A percentile compares a stretch with the other conserved stretches of the same genome.
These are phyloP conservation scores for Chalciporus piperatus DNA, from an alignment of 768 basidiomycete species.

Conservation along the genomic window DNA sequence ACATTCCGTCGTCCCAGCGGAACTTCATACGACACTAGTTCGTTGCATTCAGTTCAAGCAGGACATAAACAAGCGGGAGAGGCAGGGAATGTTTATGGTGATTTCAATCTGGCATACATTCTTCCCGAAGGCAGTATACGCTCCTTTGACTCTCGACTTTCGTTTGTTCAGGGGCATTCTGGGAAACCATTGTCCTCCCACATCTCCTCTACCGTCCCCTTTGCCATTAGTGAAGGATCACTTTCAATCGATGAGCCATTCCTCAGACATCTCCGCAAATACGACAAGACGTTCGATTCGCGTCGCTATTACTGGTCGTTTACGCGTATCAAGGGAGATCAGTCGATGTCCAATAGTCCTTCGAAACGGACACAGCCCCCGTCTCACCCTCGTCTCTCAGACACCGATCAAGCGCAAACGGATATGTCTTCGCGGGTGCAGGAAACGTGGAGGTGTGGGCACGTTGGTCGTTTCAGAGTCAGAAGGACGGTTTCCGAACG, in stretches of 20 bases:
- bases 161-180: slow-evolving; percentile 12
- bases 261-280: slow-evolving; percentile 31
- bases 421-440: slow-evolving; percentile 32
- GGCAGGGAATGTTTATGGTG: slow-evolving; percentile 24
- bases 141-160: slow-evolving; percentile 27
- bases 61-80: slow-evolving; percentile 16
- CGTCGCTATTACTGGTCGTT: slow-evolving; percentile 57
- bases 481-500: slow-evolving; percentile 38
- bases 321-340: slow-evolving; percentile 47
- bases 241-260: slow-evolving; percentile 41
- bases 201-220: slow-evolving; percentile 21
- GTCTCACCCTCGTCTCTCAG: slow-evolving; percentile 9
- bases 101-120: slow-evolving; percentile 46
- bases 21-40: slow-evolving; percentile 49
- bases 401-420: slow-evolving; percentile 7
- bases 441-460: slow-evolving; percentile 66
- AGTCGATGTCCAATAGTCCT: slow-evolving; percentile 15
- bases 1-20: slow-evolving; percentile 59
- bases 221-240: slow-evolving; percentile 31
- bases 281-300: slow-evolving; percentile 43
- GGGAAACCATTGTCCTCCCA: slow-evolving; percentile 22
- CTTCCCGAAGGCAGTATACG: slow-evolving; percentile 4
- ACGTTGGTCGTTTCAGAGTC: slow-evolving; percentile 64
- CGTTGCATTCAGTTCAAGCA: slow-evolving; percentile 21
- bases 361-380: slow-evolving; percentile 21